Evolutionary conservation across 345 rosid genomes (phyloP), one percentile per base, ranked within the genome.

Genomic region (Gossypium raimondii): DNA sequence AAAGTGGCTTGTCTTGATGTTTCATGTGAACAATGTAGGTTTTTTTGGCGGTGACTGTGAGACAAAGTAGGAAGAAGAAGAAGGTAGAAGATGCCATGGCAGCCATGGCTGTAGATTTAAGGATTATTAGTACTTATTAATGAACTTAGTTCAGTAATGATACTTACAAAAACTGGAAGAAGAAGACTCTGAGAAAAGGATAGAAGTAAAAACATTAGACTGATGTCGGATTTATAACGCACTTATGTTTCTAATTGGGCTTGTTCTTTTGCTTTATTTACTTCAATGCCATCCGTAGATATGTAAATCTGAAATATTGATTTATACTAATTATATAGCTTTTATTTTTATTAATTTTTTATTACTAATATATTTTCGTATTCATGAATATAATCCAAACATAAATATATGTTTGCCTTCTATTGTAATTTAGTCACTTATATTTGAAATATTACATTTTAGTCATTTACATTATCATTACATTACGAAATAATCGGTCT

Each of bases 21-120:
- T 81, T 92, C 77, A 94, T 92, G 60, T 87, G 93, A 74, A 92
- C 92, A 16, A 94, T 90, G 85, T 92, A 94, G 5, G 90, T 89
- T 62, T 78, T 85, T 44, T 83, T 89, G 44, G 73, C 84, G 0
- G 73, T 5, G 43, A 72, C 72, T 5, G 72, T 16, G 48, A 81
- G 50, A 17, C 82, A 77, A 56, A 67, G 68, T 55, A 66, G n/a
- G 71, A 80, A 18, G 43, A 73, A 16, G 58, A 83, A 2, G 67
- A 75, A 73, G 45, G 47, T 10, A 11, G 74, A 48, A 56, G 65
- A 75, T 65, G 77, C 75, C 57, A 44, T 66, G 59, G 79, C 38
- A 20, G n/a, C 76, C 76, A 48, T 62, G 76, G 59, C 60, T 56
- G 60, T 56, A 34, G 41, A 34, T 4, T 1, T 5, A 34, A 27